Evolutionary conservation across 257 asterid species (phyloP).

Genomic region (Solanum corneliomulleri): DNA sequence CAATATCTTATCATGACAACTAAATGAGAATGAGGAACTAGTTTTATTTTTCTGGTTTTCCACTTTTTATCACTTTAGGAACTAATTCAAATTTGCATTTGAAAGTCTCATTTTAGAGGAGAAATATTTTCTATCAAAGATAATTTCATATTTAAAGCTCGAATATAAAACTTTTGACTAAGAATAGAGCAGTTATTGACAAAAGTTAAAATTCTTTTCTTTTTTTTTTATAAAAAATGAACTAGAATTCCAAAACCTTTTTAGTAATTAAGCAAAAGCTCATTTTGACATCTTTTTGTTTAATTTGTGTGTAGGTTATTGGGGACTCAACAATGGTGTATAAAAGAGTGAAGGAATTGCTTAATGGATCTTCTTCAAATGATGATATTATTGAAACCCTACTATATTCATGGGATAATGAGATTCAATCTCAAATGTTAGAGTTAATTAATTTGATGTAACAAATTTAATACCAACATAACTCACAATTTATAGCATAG

Average conservation of each 20-base stretch:
- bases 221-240: not conserved
- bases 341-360: constrained; percentile 19
- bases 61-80: not conserved
- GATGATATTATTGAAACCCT: constrained; percentile 17
- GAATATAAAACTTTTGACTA: too few relatives aligned
- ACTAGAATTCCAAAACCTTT: not conserved
- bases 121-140: too few relatives aligned
- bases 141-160: not conserved
- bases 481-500: not conserved
- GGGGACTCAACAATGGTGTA: constrained; percentile 7
- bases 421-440: constrained; percentile 14
- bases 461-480: not conserved
- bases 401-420: constrained; percentile 21
- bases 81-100: too few relatives aligned
- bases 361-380: not conserved
- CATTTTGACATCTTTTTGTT: not conserved
- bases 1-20: not conserved
- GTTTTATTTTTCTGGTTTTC: not conserved
- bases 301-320: constrained; percentile 5
- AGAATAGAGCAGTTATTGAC: not conserved
- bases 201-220: not conserved
- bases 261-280: not conserved
- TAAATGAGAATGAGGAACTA: not conserved
- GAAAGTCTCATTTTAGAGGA: not conserved
- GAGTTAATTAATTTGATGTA: constrained; percentile 1